A percentile compares a stretch with the other conserved stretches of the same genome.
phyloP scores from a whole-genome alignment of 306 rosid species.

The Leucaena leucocephala region DNA sequence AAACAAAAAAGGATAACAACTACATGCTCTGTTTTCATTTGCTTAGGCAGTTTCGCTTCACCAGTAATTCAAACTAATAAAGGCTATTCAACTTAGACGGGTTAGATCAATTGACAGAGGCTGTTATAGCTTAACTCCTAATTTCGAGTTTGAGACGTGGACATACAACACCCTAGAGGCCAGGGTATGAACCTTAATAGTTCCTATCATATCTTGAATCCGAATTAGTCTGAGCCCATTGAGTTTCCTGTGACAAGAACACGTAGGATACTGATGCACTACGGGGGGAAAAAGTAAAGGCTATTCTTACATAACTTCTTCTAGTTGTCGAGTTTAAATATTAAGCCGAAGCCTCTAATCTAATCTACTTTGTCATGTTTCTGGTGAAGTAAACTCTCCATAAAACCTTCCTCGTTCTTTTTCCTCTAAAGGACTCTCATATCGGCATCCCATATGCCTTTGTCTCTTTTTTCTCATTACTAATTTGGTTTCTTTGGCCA shows the following conservation, averaged over 20 bases:
- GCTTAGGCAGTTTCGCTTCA: background rate
- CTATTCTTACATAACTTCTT: conserved; percentile 22
- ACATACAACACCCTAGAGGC: too few relatives aligned
- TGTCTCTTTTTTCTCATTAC: background rate
- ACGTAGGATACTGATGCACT: too few relatives aligned
- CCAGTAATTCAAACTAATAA: conserved; percentile 16
- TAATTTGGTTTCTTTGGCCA: conserved; percentile 11
- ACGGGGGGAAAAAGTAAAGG: too few relatives aligned
- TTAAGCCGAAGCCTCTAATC: conserved; percentile 19
- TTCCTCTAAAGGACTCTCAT: background rate
- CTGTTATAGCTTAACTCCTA: too few relatives aligned
- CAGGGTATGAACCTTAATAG: too few relatives aligned
- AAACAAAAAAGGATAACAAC: conserved; percentile 33
- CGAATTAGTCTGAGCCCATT: too few relatives aligned
- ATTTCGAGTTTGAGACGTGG: too few relatives aligned
- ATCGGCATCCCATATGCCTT: background rate
- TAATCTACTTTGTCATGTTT: conserved; percentile 8
- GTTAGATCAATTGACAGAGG: too few relatives aligned
- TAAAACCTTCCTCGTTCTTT: conserved; percentile 22
- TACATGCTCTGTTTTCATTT: background rate
- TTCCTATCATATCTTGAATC: too few relatives aligned
- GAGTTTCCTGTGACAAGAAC: too few relatives aligned
- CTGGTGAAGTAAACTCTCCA: conserved; percentile 1
- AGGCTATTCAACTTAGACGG: too few relatives aligned
- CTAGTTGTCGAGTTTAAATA: conserved; percentile 21